Base-by-base conservation (phyloP, 164 flowering plant genomes). In the Stephania japonica region DNA sequence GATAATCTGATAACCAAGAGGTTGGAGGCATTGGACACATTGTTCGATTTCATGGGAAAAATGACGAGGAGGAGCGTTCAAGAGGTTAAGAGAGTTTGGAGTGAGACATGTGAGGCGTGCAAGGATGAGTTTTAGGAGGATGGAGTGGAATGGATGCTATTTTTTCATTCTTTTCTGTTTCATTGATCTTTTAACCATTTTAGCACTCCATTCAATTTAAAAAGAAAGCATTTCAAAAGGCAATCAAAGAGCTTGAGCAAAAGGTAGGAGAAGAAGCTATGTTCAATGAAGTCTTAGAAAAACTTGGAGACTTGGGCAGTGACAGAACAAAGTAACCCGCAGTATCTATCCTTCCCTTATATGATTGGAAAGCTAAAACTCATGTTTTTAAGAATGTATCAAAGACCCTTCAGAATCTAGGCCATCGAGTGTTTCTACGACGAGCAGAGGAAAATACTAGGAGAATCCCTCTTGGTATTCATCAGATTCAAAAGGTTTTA, bases 191-290 rank as follows among this genome's bases (percentile, higher is more conserved):
- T 26, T 63, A 6, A 1, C 13, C 26, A 21, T 75, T 75, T 42
- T 90, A 92, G 98, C 89, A 82, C 32, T 86, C 86, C 14, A 91
- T 94, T 68, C 88, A 78, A 72, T 80, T 79, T 6, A 84, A 78
- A 72, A 92, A 84, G 86, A 92, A 89, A 77, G 85, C 53, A 65
- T 83, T 80, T 23, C 84, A 32, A 32, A 32, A 32, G 38, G 38
- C 2, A 4, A 32, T 32, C 38, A 32, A 32, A 32, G 3, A 32
- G 76, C 88, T 91, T 1, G 83, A 88, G 78, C 72, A 84, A 49
- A 85, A 88, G 78, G 88, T 84, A 7, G 80, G 84, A 69, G 85
- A 83, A 65, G 92, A 87, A 49, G 89, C 87, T 27, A 77, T 73
- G 67, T 78, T 72, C 43, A 78, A 67, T 74, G 87, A 84, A 65